A percentile compares a stretch with the other conserved stretches of the same genome.
Conservation (phyloP, 495 filamentous ascomycete species). For the Cetradonia linearis region DNA sequence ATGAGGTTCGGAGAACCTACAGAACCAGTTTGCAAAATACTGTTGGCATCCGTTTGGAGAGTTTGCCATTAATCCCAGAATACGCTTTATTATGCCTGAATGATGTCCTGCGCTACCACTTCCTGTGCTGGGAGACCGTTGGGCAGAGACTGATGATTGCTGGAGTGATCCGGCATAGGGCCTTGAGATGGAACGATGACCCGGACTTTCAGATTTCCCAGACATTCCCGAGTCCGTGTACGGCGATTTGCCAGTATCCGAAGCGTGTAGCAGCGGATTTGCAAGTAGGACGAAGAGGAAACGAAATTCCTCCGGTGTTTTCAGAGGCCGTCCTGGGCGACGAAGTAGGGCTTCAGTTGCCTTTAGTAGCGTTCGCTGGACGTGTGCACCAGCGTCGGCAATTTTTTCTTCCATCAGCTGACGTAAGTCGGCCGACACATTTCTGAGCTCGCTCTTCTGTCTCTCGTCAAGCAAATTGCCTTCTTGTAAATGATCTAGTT, state of each 20-base stretch:
- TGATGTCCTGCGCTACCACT: constrained; percentile 37
- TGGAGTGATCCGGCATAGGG: not conserved
- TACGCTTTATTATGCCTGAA: constrained; percentile 78
- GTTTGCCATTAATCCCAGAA: constrained; percentile 72
- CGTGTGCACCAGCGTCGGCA: constrained; percentile 55
- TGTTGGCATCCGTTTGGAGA: constrained; percentile 67
- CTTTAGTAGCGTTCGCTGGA: constrained; percentile 63
- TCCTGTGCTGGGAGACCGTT: constrained; percentile 10
- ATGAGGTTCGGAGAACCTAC: constrained; percentile 55
- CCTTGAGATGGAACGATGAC: not conserved
- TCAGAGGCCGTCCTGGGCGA: constrained; percentile 63
- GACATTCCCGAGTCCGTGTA: constrained; percentile 2
- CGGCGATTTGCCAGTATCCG: constrained; percentile 20
- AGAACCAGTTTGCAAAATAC: constrained; percentile 77
- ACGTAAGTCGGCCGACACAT: constrained; percentile 11
- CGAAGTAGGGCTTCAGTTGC: constrained; percentile 78
- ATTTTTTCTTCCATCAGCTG: constrained; percentile 28
- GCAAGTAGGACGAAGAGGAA: constrained; percentile 75
- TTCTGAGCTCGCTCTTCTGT: not conserved
- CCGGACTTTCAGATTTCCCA: not conserved
- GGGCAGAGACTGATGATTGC: not conserved
- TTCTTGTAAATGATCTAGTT: constrained; percentile 37
- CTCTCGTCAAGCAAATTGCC: constrained; percentile 1
- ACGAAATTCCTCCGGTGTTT: constrained; percentile 58
- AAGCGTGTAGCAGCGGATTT: constrained; percentile 65